Percentiles rank a stretch among this genome's conserved stretches.
Conservation (phyloP, 495 filamentous ascomycete species). For the Cercophora newfieldiana region DNA sequence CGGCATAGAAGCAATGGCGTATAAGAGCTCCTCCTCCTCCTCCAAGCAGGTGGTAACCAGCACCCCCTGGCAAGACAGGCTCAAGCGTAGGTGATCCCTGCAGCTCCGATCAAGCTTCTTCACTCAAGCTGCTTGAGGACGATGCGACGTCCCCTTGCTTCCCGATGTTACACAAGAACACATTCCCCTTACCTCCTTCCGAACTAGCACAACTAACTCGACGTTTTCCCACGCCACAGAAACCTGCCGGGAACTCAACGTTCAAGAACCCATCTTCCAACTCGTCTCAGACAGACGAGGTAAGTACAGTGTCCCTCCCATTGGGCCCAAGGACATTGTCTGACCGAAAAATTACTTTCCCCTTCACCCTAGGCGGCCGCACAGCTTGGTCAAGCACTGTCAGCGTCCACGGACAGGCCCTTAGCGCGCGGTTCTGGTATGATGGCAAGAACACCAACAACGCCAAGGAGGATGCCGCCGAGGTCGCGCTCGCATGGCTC, state of each 20-base stretch:
- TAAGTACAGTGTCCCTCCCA: constrained; percentile 39
- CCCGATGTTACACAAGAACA: neutral
- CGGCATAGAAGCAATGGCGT: constrained; percentile 21
- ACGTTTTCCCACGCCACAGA: constrained; percentile 42
- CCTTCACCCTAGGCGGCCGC: constrained; percentile 65
- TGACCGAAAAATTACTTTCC: neutral
- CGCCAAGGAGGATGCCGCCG: constrained; percentile 87
- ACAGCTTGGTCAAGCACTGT: constrained; percentile 87
- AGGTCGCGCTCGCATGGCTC: constrained; percentile 63
- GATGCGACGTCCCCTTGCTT: neutral
- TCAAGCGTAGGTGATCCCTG: constrained; percentile 24
- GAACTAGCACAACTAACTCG: constrained; percentile 1
- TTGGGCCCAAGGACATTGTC: constrained; percentile 5
- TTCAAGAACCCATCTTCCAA: constrained; percentile 62
- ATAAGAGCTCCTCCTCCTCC: constrained; percentile 12
- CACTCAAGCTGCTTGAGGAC: neutral
- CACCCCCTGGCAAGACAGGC: constrained; percentile 31
- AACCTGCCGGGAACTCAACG: constrained; percentile 57
- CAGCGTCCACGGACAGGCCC: constrained; percentile 53
- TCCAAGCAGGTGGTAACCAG: neutral
- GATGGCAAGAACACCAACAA: constrained; percentile 84
- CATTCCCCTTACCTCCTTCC: neutral
- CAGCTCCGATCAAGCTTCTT: neutral
- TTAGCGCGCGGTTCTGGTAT: constrained; percentile 83
- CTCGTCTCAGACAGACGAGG: constrained; percentile 79